Base-by-base conservation (phyloP, 2,329 filamentous ascomycete genomes). In the Karstenula rhodostoma region DNA sequence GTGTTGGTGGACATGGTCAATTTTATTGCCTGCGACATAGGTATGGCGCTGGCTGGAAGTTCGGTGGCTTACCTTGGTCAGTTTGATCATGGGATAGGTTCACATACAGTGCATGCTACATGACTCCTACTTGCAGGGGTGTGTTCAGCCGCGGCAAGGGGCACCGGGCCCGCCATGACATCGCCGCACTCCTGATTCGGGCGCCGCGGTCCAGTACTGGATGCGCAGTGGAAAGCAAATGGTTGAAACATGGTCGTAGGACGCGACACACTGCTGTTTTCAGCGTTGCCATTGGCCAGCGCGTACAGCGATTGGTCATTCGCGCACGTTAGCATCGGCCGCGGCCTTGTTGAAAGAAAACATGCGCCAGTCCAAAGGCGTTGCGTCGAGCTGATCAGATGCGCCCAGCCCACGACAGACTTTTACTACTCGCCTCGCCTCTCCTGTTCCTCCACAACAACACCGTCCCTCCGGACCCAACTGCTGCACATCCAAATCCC, bases 391-490 rank as follows among this genome's bases (percentile, higher is more conserved):
- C 60, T 63, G 60, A 60, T 50, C 56, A 56, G 50, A 56, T 25
- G 37, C 44, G 46, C 47, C 55, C 56, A 60, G 56, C 52, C 55
- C 63, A 48, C 60, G 23, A 33, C 48, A 58, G 49, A 56, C 51
- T 58, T 58, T 58, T 58, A 61, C 62, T 64, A 47, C 62, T 56
- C 58, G 58, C 62, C 37, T 55, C 53, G 48, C 59, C 59, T 52
- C 44, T 9, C 62, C 58, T 51, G 58, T 53, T 58, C 58, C 58
- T 62, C 59, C 57, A 62, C 61, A 59, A 66, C 64, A 40, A 70
- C 57, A 22, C 51, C 62, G 70, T 73, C 72, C 68, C 25, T 59
- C 57, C 65, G 71, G 70, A 72, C 72, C 68, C 61, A 51, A 52
- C 53, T 43, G 40, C 62, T 50, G 40, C 48, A 17, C 15, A 15